Conservation (phyloP, 2,329 filamentous ascomycete genomes). For the Scytalidium lignicola region DNA sequence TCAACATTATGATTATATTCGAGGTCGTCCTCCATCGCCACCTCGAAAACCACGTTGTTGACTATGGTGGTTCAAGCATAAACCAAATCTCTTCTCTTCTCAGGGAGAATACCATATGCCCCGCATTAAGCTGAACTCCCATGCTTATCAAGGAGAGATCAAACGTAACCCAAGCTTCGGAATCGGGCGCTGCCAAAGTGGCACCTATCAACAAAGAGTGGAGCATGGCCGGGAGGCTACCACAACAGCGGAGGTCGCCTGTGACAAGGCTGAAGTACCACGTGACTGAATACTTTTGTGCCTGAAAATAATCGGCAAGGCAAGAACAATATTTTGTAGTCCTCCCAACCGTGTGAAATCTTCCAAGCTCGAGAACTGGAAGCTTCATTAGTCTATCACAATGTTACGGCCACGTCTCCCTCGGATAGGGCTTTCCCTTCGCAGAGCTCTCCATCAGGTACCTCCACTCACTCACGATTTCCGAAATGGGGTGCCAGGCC, state of each 20-base stretch:
- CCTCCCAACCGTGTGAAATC: neutral
- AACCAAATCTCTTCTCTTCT: constrained; percentile 6
- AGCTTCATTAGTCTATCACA: constrained; percentile 12
- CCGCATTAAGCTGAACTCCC: constrained; percentile 7
- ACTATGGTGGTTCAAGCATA: constrained; percentile 12
- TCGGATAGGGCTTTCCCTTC: constrained; percentile 19
- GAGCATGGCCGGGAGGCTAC: neutral
- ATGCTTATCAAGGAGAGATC: constrained; percentile 12
- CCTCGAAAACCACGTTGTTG: neutral
- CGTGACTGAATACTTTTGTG: too few relatives aligned
- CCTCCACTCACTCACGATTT: constrained; percentile 43
- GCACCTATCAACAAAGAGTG: neutral
- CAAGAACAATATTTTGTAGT: constrained; percentile 4
- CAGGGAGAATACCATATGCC: constrained; percentile 11
- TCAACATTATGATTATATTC: constrained; percentile 57
- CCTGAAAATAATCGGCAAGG: neutral
- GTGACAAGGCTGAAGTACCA: too few relatives aligned
- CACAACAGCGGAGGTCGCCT: neutral
- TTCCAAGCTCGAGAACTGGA: neutral
- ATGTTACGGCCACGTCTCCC: constrained; percentile 28
- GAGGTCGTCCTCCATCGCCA: constrained; percentile 14
- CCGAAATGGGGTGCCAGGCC: constrained; percentile 54
- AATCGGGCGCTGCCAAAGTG: neutral
- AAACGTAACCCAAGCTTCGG: neutral
- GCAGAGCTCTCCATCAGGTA: constrained; percentile 42